These are phyloP conservation scores for Aspergillus chevalieri DNA, from an alignment of 2,329 filamentous ascomycete genomes.

Conservation along the genomic window DNA sequence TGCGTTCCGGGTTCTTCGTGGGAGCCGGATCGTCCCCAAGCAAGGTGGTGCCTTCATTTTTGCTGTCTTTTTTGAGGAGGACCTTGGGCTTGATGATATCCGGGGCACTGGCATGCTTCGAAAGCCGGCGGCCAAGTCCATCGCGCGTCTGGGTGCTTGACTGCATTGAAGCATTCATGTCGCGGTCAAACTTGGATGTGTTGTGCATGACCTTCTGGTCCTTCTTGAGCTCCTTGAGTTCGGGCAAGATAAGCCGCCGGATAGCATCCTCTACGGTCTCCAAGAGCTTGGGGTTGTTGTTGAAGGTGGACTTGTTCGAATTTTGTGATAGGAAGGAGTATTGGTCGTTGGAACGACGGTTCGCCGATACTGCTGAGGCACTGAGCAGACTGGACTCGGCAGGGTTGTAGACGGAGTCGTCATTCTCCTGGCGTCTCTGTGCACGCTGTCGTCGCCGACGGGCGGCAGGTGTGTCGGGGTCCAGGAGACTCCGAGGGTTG, in stretches of 20 bases:
- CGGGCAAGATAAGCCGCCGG: slow-evolving; percentile 78
- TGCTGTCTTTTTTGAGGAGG: slow-evolving; percentile 52
- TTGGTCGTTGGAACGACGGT: slow-evolving; percentile 50
- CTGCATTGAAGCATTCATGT: slow-evolving; percentile 54
- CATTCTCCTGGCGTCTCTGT: slow-evolving; percentile 38
- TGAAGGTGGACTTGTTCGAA: slow-evolving; percentile 57
- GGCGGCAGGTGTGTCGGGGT: slow-evolving; percentile 41
- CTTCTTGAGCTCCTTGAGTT: slow-evolving; percentile 84
- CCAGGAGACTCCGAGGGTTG: slow-evolving; percentile 32
- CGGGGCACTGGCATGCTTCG: slow-evolving; percentile 57
- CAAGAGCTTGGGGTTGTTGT: slow-evolving; percentile 85
- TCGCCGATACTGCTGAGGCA: slow-evolving; percentile 48
- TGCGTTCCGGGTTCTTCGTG: slow-evolving; percentile 46
- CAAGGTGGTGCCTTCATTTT: slow-evolving; percentile 53
- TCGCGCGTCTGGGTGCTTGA: slow-evolving; percentile 53
- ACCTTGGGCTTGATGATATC: slow-evolving; percentile 58
- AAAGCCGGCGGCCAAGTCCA: slow-evolving; percentile 48
- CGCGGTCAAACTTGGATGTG: slow-evolving; percentile 61
- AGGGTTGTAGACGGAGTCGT: slow-evolving; percentile 50
- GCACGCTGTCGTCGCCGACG: slow-evolving; percentile 44
- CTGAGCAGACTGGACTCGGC: slow-evolving; percentile 59
- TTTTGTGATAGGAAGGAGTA: slow-evolving; percentile 55
- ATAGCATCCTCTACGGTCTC: slow-evolving; percentile 93
- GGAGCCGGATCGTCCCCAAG: slow-evolving; percentile 43
- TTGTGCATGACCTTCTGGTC: slow-evolving; percentile 75